These are phyloP conservation scores for Dendrobium catenatum DNA, from an alignment of 106 monocot genomes.

Conservation along the genomic window DNA sequence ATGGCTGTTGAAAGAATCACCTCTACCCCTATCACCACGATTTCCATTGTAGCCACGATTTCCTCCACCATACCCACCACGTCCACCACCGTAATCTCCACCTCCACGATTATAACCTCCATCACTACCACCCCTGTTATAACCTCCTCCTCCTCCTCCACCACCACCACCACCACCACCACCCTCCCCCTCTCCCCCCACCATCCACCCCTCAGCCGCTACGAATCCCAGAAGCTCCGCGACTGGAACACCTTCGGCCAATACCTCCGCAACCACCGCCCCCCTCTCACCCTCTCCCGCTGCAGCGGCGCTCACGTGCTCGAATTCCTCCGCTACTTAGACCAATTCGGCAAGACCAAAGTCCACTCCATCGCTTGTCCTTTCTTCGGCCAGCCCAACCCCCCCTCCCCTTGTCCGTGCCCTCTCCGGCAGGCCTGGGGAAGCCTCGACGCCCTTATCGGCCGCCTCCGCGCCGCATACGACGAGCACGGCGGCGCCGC, in stretches of 20 bases:
- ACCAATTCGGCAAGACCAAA: slow-evolving; percentile 84
- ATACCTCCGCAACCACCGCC: slow-evolving; percentile 85
- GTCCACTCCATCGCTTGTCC: slow-evolving; percentile 40
- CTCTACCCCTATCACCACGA: slow-evolving; percentile 36
- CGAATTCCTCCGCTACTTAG: slow-evolving; percentile 84
- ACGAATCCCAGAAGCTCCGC: slow-evolving; percentile 83
- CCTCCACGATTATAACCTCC: slow-evolving; percentile 16
- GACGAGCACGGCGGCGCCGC: slow-evolving; percentile 1
- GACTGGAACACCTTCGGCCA: slow-evolving; percentile 90
- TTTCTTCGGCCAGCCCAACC: slow-evolving; percentile 61
- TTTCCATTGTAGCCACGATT: slow-evolving; percentile 24
- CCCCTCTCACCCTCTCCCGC: slow-evolving; percentile 57
- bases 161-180: not conserved
- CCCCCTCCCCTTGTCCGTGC: slow-evolving; percentile 59
- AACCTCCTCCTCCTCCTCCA: not conserved
- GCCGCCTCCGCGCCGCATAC: slow-evolving; percentile 9
- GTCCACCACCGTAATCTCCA: slow-evolving; percentile 19
- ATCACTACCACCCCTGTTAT: slow-evolving; percentile 20
- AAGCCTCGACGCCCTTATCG: slow-evolving; percentile 10
- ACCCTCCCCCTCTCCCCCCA: not conserved
- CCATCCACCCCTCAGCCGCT: slow-evolving; percentile 22
- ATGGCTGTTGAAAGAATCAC: slow-evolving; percentile 6
- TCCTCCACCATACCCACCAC: slow-evolving; percentile 26
- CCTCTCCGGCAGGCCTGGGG: slow-evolving; percentile 61
- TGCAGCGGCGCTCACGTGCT: slow-evolving; percentile 90